Evolutionary conservation across 306 rosid species (phyloP), one percentile per base, ranked within the genome.

Genomic region (Psophocarpus tetragonolobus): DNA sequence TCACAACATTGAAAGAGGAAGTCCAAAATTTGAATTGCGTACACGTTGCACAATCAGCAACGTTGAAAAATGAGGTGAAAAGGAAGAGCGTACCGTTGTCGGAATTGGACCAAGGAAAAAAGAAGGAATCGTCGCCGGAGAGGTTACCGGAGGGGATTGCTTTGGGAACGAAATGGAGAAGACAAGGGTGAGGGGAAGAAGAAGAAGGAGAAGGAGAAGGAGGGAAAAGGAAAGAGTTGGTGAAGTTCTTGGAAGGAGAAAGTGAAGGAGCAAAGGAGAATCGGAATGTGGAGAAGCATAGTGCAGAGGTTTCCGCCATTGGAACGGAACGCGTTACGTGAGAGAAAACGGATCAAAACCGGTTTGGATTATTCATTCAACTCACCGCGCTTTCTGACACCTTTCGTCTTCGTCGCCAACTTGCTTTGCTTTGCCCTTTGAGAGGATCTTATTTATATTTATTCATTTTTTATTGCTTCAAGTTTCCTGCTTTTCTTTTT

Each of bases 21-120:
- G 18, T 61, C 56, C 5, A 66, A 47, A 15, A 47, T 24, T 1
- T 11, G 6, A 68, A 74, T 0, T 12, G 13, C 61, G 13, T 53
- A 57, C 10, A 32, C 1, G 7, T 65, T 18, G 42, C 56, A 17
- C 27, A 51, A 51, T 20, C 58, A 18, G 7, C 26, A 20, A 1
- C 9, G 12, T 18, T 8, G 13, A n/a, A 26, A 58, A 29, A 1
- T 26, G 4, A 26, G 21, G 39, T 32, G 27, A 39, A 32, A 8
- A 6, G 48, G n/a, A 29, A 21, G 29, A 60, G 60, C 48, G 33
- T 71, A 90, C 98, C 98, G 51, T 48, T 11, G 35, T 84, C 85
- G 17, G 80, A 84, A 21, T 91, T 80, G 65, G 85, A 66, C 98
- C 98, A 94, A 17, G 97, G 97, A 38, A 94, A 92, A 66, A 88